Percentiles rank a stretch among this genome's conserved stretches.
Evolutionary conservation across 352 stramenopile species (phyloP).

Genomic region (Phytophthora agathidicida): DNA sequence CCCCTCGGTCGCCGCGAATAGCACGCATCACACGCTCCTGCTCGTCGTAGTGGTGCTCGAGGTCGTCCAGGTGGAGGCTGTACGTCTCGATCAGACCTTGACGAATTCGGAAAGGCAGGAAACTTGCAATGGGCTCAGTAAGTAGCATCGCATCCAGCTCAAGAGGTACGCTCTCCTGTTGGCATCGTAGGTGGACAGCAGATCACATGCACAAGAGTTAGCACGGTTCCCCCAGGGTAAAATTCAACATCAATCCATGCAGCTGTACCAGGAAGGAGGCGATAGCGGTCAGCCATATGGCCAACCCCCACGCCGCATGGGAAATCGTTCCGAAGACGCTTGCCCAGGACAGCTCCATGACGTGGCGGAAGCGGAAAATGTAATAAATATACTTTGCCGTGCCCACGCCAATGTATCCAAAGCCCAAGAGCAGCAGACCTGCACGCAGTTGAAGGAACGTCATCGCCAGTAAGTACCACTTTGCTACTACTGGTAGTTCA

Average conservation of each 20-base stretch:
- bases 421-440: conserved; percentile 81
- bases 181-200: not conserved
- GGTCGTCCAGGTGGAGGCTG: conserved; percentile 86
- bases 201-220: conserved; percentile 14
- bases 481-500: not conserved
- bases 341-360: conserved; percentile 88
- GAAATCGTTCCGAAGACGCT: conserved; percentile 86
- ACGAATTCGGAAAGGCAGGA: conserved; percentile 82
- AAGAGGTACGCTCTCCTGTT: conserved; percentile 84
- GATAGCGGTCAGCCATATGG: conserved; percentile 86
- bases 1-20: conserved; percentile 67
- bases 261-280: conserved; percentile 83
- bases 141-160: conserved; percentile 86
- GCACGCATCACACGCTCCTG: conserved; percentile 83
- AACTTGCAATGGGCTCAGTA: conserved; percentile 83
- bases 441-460: conserved; percentile 1
- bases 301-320: conserved; percentile 79
- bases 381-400: conserved; percentile 92
- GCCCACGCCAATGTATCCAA: conserved; percentile 88
- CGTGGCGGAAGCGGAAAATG: conserved; percentile 85
- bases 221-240: not conserved
- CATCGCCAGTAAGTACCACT: not conserved
- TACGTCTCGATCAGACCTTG: conserved; percentile 90
- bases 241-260: no score
- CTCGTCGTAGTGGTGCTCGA: conserved; percentile 84